A percentile compares a stretch with the other conserved stretches of the same genome.
phyloP scores from a whole-genome alignment of 2,329 filamentous ascomycete species.

The Talaromyces sp. region DNA sequence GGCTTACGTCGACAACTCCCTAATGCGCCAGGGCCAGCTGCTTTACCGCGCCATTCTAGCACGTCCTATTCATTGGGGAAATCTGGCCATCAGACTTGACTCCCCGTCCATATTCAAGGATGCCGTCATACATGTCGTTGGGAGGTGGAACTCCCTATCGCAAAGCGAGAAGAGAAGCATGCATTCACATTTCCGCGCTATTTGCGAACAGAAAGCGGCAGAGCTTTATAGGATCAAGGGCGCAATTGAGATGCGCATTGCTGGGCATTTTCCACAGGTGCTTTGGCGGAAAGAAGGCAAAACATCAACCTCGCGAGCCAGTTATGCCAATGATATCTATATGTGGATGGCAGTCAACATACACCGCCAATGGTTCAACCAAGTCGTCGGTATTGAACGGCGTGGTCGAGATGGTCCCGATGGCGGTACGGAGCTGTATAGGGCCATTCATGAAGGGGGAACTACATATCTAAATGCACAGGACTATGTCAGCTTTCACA shows the following conservation, averaged over 20 bases:
- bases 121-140: slow-evolving; percentile 28
- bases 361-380: slow-evolving; percentile 45
- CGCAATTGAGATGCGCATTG: slow-evolving; percentile 25
- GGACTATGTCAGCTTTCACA: slow-evolving; percentile 23
- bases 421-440: slow-evolving; percentile 45
- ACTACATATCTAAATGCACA: slow-evolving; percentile 40
- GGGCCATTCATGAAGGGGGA: slow-evolving; percentile 35
- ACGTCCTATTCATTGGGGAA: slow-evolving; percentile 43
- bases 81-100: slow-evolving; percentile 42
- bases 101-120: slow-evolving; percentile 38
- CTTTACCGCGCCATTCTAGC: slow-evolving; percentile 43
- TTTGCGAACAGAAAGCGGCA: slow-evolving; percentile 23
- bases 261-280: slow-evolving; percentile 35
- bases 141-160: slow-evolving; percentile 25
- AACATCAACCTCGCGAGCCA: slow-evolving; percentile 33
- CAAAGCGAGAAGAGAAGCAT: slow-evolving; percentile 19
- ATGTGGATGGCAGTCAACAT: slow-evolving; percentile 48
- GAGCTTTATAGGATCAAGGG: slow-evolving; percentile 24
- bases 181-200: slow-evolving; percentile 16
- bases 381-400: slow-evolving; percentile 34
- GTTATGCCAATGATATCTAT: slow-evolving; percentile 47
- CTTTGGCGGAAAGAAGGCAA: slow-evolving; percentile 27
- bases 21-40: slow-evolving; percentile 44
- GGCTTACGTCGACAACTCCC: slow-evolving; percentile 44
- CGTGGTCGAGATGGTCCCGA: slow-evolving; percentile 38